These are phyloP conservation scores for Ceratobasidium sp. DNA, from an alignment of 1,284 basidiomycete species.

Conservation along the genomic window DNA sequence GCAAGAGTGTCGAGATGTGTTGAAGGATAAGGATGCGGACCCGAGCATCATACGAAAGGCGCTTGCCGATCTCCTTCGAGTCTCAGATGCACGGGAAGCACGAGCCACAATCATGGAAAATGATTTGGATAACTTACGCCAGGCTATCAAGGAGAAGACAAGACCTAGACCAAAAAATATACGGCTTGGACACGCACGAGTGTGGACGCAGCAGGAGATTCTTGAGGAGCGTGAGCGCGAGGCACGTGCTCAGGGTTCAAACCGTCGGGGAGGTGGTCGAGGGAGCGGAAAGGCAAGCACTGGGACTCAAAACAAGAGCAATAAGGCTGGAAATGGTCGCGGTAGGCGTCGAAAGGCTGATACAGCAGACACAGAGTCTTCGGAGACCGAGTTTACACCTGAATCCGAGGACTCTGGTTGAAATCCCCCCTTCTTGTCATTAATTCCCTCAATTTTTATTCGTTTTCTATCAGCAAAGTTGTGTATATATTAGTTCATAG, in stretches of 20 bases:
- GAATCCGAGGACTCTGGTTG: background rate
- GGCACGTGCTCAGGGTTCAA: conserved; percentile 13
- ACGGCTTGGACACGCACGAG: background rate
- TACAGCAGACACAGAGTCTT: background rate
- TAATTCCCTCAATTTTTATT: background rate
- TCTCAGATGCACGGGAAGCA: background rate
- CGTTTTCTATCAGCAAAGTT: background rate
- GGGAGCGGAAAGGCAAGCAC: background rate
- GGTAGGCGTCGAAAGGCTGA: background rate
- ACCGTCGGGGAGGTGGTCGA: background rate
- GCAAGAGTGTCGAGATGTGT: background rate
- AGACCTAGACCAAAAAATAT: background rate
- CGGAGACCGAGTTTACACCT: background rate
- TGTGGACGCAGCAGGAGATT: conserved; percentile 11
- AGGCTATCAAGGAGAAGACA: conserved; percentile 20
- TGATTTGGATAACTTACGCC: background rate
- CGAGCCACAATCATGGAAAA: background rate
- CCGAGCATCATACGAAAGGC: background rate
- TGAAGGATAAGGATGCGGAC: conserved; percentile 7
- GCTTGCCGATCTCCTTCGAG: background rate
- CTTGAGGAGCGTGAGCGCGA: background rate
- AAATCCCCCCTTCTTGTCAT: background rate
- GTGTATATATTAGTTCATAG: background rate
- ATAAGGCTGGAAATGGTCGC: background rate
- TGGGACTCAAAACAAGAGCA: background rate